These are phyloP conservation scores for Neospora caninum DNA, from an alignment of 169 alveolate genomes.

Conservation along the genomic window DNA sequence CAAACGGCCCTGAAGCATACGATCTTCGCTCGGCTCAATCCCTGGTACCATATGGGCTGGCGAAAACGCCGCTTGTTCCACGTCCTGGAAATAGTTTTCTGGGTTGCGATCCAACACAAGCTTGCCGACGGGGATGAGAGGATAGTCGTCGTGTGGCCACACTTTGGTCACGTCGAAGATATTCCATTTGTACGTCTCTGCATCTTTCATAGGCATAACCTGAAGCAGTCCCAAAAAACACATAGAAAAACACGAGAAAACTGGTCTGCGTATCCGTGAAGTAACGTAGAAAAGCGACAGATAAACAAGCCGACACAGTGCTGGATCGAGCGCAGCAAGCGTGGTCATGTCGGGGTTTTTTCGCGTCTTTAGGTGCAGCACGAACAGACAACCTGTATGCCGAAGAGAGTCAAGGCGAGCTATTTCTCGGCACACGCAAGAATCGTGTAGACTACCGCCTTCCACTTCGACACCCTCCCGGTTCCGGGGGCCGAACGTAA, in stretches of 20 bases:
- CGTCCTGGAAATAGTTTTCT: slow-evolving; percentile 82
- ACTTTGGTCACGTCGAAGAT: slow-evolving; percentile 86
- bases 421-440: too few species aligned
- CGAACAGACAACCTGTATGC: too few species aligned
- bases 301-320: too few species aligned
- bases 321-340: too few species aligned
- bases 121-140: slow-evolving; percentile 81
- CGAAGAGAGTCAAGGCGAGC: too few species aligned
- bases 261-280: too few species aligned
- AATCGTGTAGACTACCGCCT: too few species aligned
- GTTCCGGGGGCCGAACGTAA: too few species aligned
- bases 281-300: too few species aligned
- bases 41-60: slow-evolving; percentile 88
- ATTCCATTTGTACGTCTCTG: slow-evolving; percentile 79
- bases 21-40: slow-evolving; percentile 86
- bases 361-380: too few species aligned
- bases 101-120: slow-evolving; percentile 85
- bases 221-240: neutral
- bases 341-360: too few species aligned
- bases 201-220: slow-evolving; percentile 81
- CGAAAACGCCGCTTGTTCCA: slow-evolving; percentile 84
- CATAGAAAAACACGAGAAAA: neutral
- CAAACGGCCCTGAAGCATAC: slow-evolving; percentile 85
- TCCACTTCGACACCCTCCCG: too few species aligned
- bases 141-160: slow-evolving; percentile 87